Base-by-base conservation (phyloP, 768 basidiomycete genomes). In the Cystofilobasidium bisporidii region DNA sequence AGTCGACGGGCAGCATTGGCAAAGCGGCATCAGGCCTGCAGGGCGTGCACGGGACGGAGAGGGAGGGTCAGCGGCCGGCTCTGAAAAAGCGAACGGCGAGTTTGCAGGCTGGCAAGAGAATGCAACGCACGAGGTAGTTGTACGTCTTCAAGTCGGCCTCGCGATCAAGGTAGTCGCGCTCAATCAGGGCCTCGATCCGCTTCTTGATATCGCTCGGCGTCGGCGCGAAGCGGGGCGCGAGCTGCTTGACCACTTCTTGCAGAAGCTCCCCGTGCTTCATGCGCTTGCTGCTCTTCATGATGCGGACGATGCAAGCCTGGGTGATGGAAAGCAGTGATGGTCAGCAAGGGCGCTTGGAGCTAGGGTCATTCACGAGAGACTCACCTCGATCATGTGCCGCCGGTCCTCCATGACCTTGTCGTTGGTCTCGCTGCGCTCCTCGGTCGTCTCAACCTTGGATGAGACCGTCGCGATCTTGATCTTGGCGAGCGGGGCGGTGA, bases 131-230 rank as follows among this genome's bases (percentile, higher is more conserved):
- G 73, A 90, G 74, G 76, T 91, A 91, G 74, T 86, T 88, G 76
- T 93, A 93, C 62, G 89, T 91, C 78, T 85, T 89, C 67, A 88
- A 85, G 73, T 91, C 87, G 45, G 86, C 86, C 73, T 87, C 87
- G 36, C 96, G 83, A 73, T 96, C 91, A 71, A 99, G 78, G 78
- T 97, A 99, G 70, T 99, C 96, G 76, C 89, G 84, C 91, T 97
- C 96, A 61, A 99, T 97, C 68, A 99, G 78, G 33, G 83, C 84
- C 75, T 98, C 96, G 64, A 99, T 88, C 57, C 91, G 82, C 77
- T 87, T 91, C 82, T 99, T 99, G 80, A 99, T 90, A 71, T 83
- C 81, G 50, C 85, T 76, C 47, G 92, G 88, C 70, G 89, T 86
- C 0, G 94, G 94, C 59, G 83, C 83, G 81, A 98, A 99, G 5